Evolutionary conservation across 1,139 yeast species (phyloP).

Genomic region (Trichomonascaceae sp.): DNA sequence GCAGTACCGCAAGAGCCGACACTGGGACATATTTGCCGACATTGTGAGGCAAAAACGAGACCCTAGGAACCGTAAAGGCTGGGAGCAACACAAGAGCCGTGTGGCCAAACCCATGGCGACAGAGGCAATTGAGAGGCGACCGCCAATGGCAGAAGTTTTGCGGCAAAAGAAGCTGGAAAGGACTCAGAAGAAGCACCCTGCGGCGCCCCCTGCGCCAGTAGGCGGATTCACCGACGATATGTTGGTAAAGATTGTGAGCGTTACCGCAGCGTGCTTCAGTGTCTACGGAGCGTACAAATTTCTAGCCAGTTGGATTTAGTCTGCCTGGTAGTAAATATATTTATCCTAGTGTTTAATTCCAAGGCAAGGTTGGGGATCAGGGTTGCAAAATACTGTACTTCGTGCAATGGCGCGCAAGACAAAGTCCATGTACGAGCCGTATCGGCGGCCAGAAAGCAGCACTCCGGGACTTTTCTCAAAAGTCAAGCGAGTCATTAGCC

Average conservation of each 20-base stretch:
- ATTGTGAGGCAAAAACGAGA: slow-evolving; percentile 16
- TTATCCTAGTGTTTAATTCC: too few species aligned
- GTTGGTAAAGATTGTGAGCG: slow-evolving; percentile 2
- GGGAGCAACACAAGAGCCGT: slow-evolving; percentile 13
- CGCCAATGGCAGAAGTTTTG: slow-evolving; percentile 11
- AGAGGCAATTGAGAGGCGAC: slow-evolving; percentile 8
- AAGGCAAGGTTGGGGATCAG: too few species aligned
- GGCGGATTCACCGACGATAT: slow-evolving; percentile 1
- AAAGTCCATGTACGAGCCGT: too few species aligned
- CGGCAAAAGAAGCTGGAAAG: slow-evolving; percentile 1
- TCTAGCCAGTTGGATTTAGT: too few species aligned
- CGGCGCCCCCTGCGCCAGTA: slow-evolving; percentile 1
- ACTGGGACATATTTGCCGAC: slow-evolving; percentile 16
- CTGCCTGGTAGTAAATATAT: too few species aligned
- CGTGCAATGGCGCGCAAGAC: too few species aligned
- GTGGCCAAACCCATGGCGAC: slow-evolving; percentile 3
- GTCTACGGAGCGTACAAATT: slow-evolving; percentile 1
- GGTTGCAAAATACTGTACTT: too few species aligned
- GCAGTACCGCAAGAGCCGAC: slow-evolving; percentile 7
- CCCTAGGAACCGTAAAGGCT: slow-evolving; percentile 14
- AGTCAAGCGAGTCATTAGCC: too few species aligned
- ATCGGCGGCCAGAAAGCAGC: too few species aligned
- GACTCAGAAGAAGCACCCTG: slow-evolving; percentile 1
- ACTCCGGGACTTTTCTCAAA: too few species aligned
- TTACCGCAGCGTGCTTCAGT: slow-evolving; percentile 2